These are phyloP conservation scores for Aspergillus campestris DNA, from an alignment of 495 filamentous ascomycete genomes.

Conservation along the genomic window DNA sequence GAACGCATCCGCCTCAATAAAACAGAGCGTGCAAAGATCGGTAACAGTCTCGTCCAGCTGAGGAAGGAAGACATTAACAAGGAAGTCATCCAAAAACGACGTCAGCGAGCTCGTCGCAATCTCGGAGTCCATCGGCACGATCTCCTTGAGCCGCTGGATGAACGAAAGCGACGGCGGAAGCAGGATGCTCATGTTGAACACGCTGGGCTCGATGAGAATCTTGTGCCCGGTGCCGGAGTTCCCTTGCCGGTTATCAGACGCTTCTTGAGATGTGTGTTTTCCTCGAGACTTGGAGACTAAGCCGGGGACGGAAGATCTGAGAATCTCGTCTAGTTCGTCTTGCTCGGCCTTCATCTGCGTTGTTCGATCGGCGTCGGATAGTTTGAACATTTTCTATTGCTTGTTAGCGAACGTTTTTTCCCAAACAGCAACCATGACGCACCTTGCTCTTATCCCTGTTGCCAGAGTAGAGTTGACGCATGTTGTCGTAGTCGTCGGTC, in stretches of 20 bases:
- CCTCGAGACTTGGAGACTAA: slow-evolving; percentile 71
- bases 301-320: slow-evolving; percentile 84
- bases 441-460: slow-evolving; percentile 64
- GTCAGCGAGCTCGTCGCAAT: slow-evolving; percentile 82
- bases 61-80: slow-evolving; percentile 95
- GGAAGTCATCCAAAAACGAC: slow-evolving; percentile 94
- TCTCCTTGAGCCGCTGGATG: slow-evolving; percentile 80
- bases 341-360: slow-evolving; percentile 69
- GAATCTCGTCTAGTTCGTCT: slow-evolving; percentile 83
- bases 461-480: slow-evolving; percentile 49
- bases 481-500: slow-evolving; percentile 36
- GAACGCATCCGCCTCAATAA: slow-evolving; percentile 80
- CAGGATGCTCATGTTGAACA: slow-evolving; percentile 94
- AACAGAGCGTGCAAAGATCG: slow-evolving; percentile 74
- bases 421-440: background rate
- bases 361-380: slow-evolving; percentile 73
- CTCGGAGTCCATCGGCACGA: slow-evolving; percentile 77
- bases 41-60: slow-evolving; percentile 92
- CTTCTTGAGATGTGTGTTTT: slow-evolving; percentile 27
- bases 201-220: slow-evolving; percentile 85
- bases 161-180: slow-evolving; percentile 92
- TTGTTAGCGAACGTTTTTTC: slow-evolving; percentile 13
- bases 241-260: slow-evolving; percentile 27
- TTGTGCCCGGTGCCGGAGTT: slow-evolving; percentile 67
- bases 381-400: slow-evolving; percentile 69